Base-by-base conservation (phyloP, 2,329 filamentous ascomycete genomes). In the Albifimbria verrucaria region DNA sequence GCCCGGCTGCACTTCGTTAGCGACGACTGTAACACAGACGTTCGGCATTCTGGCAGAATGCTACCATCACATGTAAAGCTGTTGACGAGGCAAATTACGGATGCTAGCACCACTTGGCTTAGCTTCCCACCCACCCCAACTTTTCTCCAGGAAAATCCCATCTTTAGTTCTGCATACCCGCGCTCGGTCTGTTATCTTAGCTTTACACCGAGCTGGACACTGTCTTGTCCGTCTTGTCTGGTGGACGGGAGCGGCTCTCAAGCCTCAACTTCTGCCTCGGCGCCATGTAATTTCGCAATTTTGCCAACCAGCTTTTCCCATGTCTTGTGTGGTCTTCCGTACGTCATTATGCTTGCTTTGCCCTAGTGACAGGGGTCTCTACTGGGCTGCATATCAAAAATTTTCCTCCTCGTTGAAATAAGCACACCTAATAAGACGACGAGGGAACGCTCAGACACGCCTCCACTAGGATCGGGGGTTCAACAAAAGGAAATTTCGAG, bases 261-360 rank as follows among this genome's bases (percentile, higher is more conserved):
- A 9, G 15, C 32, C 12, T 17, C 32, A n/a, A 39, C 15, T 17
- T 15, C 32, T 17, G 11, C 32, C 15, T 17, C 11, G 32, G 18
- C 32, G 26, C 7, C 26, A 32, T 12, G 32, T 39, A 39, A 12
- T 39, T 39, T 39, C 32, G 32, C 32, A 39, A n/a, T n/a, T n/a
- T n/a, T n/a, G n/a, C n/a, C n/a, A n/a, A n/a, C n/a, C n/a, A n/a
- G n/a, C n/a, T n/a, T n/a, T n/a, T n/a, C n/a, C n/a, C n/a, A n/a
- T n/a, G n/a, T 39, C 32, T 39, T 39, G 32, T 39, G 32, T n/a
- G 32, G 5, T n/a, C 12, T 15, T 39, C 18, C 32, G 32, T 39
- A 51, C 49, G 49, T 51, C 49, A 51, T 25, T 42, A 26, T 32
- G 49, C 49, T n/a, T 43, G 49, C 36, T 23, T 25, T 51, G 49